Conservation (phyloP, 805 yeast genomes). For the Lachancea nothofagi region DNA sequence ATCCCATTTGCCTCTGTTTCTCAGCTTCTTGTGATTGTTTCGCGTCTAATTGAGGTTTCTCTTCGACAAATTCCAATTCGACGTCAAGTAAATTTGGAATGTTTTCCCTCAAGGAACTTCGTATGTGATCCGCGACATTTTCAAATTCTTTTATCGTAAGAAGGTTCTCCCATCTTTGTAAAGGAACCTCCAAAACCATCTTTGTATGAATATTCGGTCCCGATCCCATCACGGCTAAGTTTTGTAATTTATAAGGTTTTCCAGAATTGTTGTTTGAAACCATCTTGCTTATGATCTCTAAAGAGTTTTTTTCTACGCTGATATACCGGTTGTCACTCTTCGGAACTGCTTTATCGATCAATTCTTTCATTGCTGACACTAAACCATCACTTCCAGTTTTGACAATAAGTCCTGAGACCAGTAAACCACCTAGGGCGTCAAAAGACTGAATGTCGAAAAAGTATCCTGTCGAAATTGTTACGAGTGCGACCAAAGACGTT, state of each 20-base stretch:
- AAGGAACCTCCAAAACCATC: conserved; percentile 36
- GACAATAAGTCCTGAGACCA: conserved; percentile 76
- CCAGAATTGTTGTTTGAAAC: conserved; percentile 40
- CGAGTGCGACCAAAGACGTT: conserved; percentile 85
- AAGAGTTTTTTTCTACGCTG: conserved; percentile 38
- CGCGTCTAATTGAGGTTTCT: conserved; percentile 23
- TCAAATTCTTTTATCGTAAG: conserved; percentile 39
- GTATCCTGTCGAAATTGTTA: conserved; percentile 82
- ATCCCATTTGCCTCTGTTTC: conserved; percentile 11
- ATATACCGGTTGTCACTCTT: conserved; percentile 45
- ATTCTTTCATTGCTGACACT: conserved; percentile 61
- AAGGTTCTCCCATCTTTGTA: conserved; percentile 42
- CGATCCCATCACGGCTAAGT: conserved; percentile 45
- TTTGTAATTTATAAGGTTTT: conserved; percentile 35
- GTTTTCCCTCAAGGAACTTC: conserved; percentile 32
- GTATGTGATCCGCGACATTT: conserved; percentile 36
- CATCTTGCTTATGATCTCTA: conserved; percentile 30
- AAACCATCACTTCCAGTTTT: conserved; percentile 81
- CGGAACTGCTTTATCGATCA: conserved; percentile 67
- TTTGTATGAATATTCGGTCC: conserved; percentile 50
- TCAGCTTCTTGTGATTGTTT: conserved; percentile 18
- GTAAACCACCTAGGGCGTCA: conserved; percentile 87
- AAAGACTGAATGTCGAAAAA: conserved; percentile 73
- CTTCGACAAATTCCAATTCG: conserved; percentile 37
- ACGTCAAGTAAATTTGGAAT: conserved; percentile 42